phyloP scores from a whole-genome alignment of 306 rosid species.

The Hippophae gyantsensis region DNA sequence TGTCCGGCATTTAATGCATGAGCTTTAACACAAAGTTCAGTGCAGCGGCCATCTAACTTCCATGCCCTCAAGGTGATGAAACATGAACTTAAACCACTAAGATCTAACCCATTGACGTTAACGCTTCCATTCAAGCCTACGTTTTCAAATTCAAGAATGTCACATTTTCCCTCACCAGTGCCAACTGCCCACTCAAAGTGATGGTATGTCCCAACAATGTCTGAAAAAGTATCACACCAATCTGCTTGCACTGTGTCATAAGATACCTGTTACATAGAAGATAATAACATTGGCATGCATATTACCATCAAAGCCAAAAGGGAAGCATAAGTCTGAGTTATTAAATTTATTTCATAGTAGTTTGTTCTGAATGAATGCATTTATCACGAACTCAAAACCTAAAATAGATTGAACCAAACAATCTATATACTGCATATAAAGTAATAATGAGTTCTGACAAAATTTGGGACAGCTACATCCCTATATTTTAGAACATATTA shows the following conservation, averaged over 20 bases:
- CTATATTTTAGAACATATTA: too few relatives aligned
- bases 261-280: constrained; percentile 53
- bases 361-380: constrained; percentile 8
- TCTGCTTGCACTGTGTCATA: constrained; percentile 79
- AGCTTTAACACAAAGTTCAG: constrained; percentile 90
- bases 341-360: constrained; percentile 5
- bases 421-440: neutral
- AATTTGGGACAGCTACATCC: too few relatives aligned
- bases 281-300: constrained; percentile 12
- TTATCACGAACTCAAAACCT: constrained; percentile 19
- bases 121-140: constrained; percentile 85
- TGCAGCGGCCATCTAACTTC: constrained; percentile 86
- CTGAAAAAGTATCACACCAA: constrained; percentile 85
- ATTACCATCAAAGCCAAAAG: constrained; percentile 1
- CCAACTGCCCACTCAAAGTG: constrained; percentile 99
- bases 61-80: constrained; percentile 86
- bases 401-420: neutral
- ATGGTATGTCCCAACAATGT: constrained; percentile 69
- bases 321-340: constrained; percentile 7
- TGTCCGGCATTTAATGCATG: constrained; percentile 88
- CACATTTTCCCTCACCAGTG: constrained; percentile 88
- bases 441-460: neutral
- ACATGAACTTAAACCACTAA: constrained; percentile 75
- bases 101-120: constrained; percentile 66
- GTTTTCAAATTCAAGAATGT: constrained; percentile 85